Conservation (phyloP, 768 basidiomycete genomes). For the Tylopilus sp. region DNA sequence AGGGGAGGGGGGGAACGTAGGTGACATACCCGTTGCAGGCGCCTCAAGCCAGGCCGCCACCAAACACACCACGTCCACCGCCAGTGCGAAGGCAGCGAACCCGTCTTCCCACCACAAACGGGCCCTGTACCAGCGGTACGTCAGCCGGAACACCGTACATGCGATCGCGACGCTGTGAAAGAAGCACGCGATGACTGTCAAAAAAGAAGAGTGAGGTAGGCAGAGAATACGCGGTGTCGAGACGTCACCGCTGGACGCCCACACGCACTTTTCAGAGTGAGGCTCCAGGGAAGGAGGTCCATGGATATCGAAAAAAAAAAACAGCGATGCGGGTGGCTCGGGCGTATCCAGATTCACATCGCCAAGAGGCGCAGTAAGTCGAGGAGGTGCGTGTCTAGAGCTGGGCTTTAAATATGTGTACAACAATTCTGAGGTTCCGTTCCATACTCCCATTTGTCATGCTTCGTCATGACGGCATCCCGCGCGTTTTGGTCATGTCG, state of each 20-base stretch:
- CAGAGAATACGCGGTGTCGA: too few species aligned
- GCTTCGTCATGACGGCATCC: constrained; percentile 8
- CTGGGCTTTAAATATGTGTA: constrained; percentile 1
- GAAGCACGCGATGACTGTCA: constrained; percentile 12
- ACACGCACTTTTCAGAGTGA: constrained; percentile 14
- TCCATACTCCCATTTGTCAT: background rate
- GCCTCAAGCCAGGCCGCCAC: constrained; percentile 4
- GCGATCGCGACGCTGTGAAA: constrained; percentile 23
- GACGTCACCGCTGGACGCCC: too few species aligned
- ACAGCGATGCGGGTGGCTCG: too few species aligned
- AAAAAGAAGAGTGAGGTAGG: too few species aligned
- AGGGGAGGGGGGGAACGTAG: background rate
- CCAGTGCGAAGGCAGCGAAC: constrained; percentile 23
- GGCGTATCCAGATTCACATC: too few species aligned
- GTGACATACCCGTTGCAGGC: constrained; percentile 2
- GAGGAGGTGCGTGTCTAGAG: background rate
- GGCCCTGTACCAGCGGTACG: constrained; percentile 17
- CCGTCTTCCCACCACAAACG: constrained; percentile 32
- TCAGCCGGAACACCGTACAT: constrained; percentile 23
- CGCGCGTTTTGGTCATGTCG: too few species aligned
- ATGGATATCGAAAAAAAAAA: too few species aligned
- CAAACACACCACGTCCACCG: constrained; percentile 15
- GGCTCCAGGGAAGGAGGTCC: constrained; percentile 8
- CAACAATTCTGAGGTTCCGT: background rate
- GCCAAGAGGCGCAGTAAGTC: too few species aligned